Evolutionary conservation across 129 eudicot genomes (phyloP).

Genomic region (Artemisia annua): DNA sequence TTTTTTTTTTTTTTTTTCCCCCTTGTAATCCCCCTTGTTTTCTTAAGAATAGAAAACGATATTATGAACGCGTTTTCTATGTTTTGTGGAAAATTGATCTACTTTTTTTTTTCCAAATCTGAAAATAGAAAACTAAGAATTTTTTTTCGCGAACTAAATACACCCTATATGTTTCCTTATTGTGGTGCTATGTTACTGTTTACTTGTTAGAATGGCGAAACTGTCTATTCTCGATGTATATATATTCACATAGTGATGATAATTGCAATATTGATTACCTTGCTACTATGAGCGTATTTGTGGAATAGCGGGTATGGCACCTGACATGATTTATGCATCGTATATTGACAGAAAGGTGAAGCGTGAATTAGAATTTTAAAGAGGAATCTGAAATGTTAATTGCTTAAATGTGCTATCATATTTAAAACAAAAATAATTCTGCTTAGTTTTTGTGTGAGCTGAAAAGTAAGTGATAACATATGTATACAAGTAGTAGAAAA

Average conservation of each 20-base stretch:
- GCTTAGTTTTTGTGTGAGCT: constrained; percentile 6
- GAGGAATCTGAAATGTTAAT: neutral
- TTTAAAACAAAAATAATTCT: neutral
- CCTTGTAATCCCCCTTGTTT: too few species aligned
- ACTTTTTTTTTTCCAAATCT: too few species aligned
- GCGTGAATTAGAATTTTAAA: neutral
- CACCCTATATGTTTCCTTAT: neutral
- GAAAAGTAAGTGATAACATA: constrained; percentile 5
- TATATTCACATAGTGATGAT: neutral
- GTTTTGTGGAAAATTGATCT: too few species aligned
- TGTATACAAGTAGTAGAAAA: constrained; percentile 9
- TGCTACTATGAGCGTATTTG: neutral
- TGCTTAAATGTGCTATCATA: neutral
- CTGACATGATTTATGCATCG: constrained; percentile 6
- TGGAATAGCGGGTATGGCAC: neutral
- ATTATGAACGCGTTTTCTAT: too few species aligned
- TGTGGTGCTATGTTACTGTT: neutral
- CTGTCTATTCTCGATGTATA: neutral
- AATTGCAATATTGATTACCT: neutral
- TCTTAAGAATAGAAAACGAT: too few species aligned
- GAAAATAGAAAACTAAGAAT: too few species aligned
- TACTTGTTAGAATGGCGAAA: neutral
- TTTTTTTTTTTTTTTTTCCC: too few species aligned
- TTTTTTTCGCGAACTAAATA: too few species aligned
- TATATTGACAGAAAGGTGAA: constrained; percentile 9